Percentiles rank a stretch among this genome's conserved stretches.
Evolutionary conservation across 495 filamentous ascomycete genomes (phyloP).

Genomic region (Aspergillus coremiiformis): DNA sequence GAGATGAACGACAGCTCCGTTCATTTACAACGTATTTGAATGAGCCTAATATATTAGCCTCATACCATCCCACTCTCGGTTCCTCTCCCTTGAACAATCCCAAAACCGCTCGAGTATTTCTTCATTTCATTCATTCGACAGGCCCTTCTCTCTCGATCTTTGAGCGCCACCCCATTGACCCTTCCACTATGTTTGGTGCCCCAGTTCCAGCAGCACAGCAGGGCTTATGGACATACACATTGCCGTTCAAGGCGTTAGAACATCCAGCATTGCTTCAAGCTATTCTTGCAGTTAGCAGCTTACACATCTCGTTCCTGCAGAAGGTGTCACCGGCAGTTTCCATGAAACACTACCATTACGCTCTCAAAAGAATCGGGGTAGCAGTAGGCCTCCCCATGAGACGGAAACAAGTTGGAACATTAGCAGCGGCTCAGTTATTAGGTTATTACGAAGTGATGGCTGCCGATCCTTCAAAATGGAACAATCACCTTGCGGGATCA

Average conservation of each 20-base stretch:
- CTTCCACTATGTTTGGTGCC: slow-evolving; percentile 60
- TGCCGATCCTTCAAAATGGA: slow-evolving; percentile 94
- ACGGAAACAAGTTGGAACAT: slow-evolving; percentile 70
- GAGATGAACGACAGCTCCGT: slow-evolving; percentile 44
- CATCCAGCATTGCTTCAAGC: slow-evolving; percentile 83
- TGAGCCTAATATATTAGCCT: slow-evolving; percentile 63
- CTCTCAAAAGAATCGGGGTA: slow-evolving; percentile 66
- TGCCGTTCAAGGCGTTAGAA: slow-evolving; percentile 77
- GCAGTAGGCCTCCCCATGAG: slow-evolving; percentile 62
- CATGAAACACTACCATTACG: slow-evolving; percentile 85
- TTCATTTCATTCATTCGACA: slow-evolving; percentile 86
- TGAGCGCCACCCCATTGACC: slow-evolving; percentile 75
- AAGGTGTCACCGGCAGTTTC: slow-evolving; percentile 64
- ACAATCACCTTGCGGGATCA: slow-evolving; percentile 79
- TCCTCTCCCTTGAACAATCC: slow-evolving; percentile 79
- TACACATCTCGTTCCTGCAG: slow-evolving; percentile 84
- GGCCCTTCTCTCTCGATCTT: slow-evolving; percentile 82
- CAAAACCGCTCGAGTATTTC: slow-evolving; percentile 78
- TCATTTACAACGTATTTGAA: slow-evolving; percentile 61
- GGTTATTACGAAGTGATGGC: slow-evolving; percentile 93
- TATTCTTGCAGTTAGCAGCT: slow-evolving; percentile 78
- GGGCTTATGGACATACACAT: slow-evolving; percentile 78
- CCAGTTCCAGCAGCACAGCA: slow-evolving; percentile 62
- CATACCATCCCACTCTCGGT: slow-evolving; percentile 64
- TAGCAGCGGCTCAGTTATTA: slow-evolving; percentile 82